These are phyloP conservation scores for Hemisphaericaspora xylanilytica DNA, from an alignment of 1,139 yeast genomes.

Conservation along the genomic window DNA sequence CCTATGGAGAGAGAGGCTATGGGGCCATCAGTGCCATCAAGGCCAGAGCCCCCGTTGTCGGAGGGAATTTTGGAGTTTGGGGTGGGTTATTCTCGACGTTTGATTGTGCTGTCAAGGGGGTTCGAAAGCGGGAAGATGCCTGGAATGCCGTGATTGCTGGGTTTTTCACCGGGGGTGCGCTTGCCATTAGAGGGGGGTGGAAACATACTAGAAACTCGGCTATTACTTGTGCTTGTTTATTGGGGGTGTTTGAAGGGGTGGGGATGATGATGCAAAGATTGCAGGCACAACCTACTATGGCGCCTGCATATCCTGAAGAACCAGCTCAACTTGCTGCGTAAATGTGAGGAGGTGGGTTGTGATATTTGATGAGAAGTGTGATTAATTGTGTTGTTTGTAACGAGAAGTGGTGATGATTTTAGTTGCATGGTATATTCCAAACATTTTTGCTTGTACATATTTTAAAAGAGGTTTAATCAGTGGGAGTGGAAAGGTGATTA, in stretches of 20 bases:
- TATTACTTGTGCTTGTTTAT: slow-evolving; percentile 93
- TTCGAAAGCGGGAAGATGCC: slow-evolving; percentile 97
- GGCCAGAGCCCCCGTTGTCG: slow-evolving; percentile 97
- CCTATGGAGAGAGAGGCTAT: slow-evolving; percentile 88
- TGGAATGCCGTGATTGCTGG: slow-evolving; percentile 99
- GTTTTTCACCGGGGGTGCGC: slow-evolving; percentile 95
- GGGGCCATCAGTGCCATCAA: slow-evolving; percentile 91
- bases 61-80: slow-evolving; percentile 99
- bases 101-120: slow-evolving; percentile 93
- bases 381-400: too few species aligned
- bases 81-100: slow-evolving; percentile 96
- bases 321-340: slow-evolving; percentile 50
- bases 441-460: not conserved
- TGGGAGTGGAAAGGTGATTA: too few species aligned
- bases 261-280: slow-evolving; percentile 94
- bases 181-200: slow-evolving; percentile 99
- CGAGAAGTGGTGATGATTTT: too few species aligned
- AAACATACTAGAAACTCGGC: slow-evolving; percentile 95
- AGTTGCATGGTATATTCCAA: too few species aligned
- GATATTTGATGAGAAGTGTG: not conserved
- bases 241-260: slow-evolving; percentile 97
- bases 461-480: too few species aligned
- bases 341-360: slow-evolving; percentile 2
- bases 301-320: slow-evolving; percentile 69
- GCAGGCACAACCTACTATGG: slow-evolving; percentile 85